phyloP scores from a whole-genome alignment of 805 yeast species.

The Wickerhamomyces chambardii region DNA sequence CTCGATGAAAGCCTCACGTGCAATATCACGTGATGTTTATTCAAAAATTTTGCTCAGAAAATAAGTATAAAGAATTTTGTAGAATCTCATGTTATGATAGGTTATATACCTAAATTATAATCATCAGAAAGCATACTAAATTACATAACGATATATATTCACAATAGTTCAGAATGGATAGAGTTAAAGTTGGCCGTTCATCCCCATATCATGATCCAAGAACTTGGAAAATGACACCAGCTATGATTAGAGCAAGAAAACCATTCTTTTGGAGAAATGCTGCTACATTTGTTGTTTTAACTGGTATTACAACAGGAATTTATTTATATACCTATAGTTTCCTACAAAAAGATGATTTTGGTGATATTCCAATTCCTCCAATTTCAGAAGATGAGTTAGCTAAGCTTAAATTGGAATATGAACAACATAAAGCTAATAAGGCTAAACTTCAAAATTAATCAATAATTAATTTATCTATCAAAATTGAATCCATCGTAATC shows the following conservation, averaged over 20 bases:
- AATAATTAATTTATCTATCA: too few relatives aligned
- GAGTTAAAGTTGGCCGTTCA: conserved; percentile 12
- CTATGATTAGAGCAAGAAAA: conserved; percentile 80
- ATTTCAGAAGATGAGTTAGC: conserved; percentile 69
- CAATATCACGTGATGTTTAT: too few relatives aligned
- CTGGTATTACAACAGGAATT: conserved; percentile 62
- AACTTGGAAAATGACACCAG: conserved; percentile 87
- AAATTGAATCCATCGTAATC: too few relatives aligned
- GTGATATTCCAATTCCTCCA: conserved; percentile 93
- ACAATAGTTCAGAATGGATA: too few relatives aligned
- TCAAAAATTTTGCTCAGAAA: too few relatives aligned
- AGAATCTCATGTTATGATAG: too few relatives aligned
- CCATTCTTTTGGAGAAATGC: conserved; percentile 81
- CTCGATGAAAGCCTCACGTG: too few relatives aligned
- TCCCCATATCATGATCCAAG: conserved; percentile 51
- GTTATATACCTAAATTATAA: too few relatives aligned
- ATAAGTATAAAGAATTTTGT: too few relatives aligned
- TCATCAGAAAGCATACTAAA: too few relatives aligned
- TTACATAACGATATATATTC: too few relatives aligned
- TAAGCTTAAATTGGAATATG: conserved; percentile 65
- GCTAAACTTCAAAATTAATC: background rate
- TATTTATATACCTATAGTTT: conserved; percentile 56
- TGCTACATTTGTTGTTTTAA: conserved; percentile 45
- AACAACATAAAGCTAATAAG: conserved; percentile 23
- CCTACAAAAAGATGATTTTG: conserved; percentile 72